A percentile compares a stretch with the other conserved stretches of the same genome.
These are phyloP conservation scores for Apium graveolens DNA, from an alignment of 129 eudicot species.

Conservation along the genomic window DNA sequence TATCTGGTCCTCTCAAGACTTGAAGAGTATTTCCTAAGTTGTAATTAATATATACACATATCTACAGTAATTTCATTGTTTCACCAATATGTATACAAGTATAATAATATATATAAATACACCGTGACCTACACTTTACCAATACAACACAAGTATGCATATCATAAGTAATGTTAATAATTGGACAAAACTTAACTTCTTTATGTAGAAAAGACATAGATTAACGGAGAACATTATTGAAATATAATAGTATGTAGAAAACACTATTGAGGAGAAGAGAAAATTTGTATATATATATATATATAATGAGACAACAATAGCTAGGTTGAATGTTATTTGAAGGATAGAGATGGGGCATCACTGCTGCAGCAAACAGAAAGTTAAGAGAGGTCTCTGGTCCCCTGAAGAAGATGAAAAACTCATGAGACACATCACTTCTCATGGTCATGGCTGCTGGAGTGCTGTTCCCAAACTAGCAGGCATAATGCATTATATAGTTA, in stretches of 20 bases:
- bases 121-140: slow-evolving; percentile 36
- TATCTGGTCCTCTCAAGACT: slow-evolving; percentile 11
- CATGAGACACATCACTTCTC: slow-evolving; percentile 48
- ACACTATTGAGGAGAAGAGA: not conserved
- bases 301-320: not conserved
- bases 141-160: slow-evolving; percentile 8
- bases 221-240: not conserved
- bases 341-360: slow-evolving; percentile 61
- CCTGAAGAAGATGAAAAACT: slow-evolving; percentile 88
- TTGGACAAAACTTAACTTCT: slow-evolving; percentile 22
- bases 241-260: not conserved
- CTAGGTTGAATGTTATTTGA: not conserved
- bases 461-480: slow-evolving; percentile 91
- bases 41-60: too few species aligned
- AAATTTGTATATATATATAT: not conserved
- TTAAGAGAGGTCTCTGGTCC: slow-evolving; percentile 82
- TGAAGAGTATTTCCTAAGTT: slow-evolving; percentile 27
- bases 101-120: not conserved
- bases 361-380: slow-evolving; percentile 88
- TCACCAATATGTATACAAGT: not conserved
- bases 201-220: slow-evolving; percentile 1
- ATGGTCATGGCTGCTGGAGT: slow-evolving; percentile 97
- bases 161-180: slow-evolving; percentile 18
- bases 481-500: not conserved
- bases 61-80: not conserved